Evolutionary conservation across 176 grass and related monocot genomes (phyloP).

Genomic region (Avena atlantica): DNA sequence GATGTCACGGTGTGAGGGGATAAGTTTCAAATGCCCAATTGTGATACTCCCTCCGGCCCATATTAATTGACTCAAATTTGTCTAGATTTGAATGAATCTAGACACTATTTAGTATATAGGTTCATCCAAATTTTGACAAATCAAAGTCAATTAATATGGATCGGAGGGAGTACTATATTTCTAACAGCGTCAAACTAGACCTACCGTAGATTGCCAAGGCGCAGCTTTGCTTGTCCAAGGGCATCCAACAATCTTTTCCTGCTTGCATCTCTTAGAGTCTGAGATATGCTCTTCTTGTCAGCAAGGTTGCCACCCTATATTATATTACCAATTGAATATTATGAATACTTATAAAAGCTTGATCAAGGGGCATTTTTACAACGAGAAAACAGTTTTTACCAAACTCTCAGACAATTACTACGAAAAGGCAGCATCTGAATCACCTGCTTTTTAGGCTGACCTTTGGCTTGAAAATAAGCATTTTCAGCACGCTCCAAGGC

Average conservation of each 20-base stretch:
- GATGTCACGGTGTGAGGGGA: neutral
- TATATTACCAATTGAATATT: constrained; percentile 33
- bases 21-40: constrained; percentile 7
- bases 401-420: neutral
- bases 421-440: constrained; percentile 20
- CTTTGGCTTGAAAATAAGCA: constrained; percentile 70
- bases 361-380: neutral
- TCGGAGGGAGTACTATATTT: neutral
- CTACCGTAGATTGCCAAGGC: constrained; percentile 64
- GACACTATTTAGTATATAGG: too few relatives aligned
- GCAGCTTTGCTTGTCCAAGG: constrained; percentile 64
- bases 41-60: neutral
- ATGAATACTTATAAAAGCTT: constrained; percentile 15
- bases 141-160: too few relatives aligned
- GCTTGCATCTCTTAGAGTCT: constrained; percentile 71
- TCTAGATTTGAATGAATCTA: too few relatives aligned
- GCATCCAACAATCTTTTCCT: constrained; percentile 59
- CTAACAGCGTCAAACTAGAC: constrained; percentile 34
- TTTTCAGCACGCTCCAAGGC: constrained; percentile 87
- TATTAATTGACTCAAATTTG: too few relatives aligned
- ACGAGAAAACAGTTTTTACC: neutral
- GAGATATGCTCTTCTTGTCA: constrained; percentile 85
- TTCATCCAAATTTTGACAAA: too few relatives aligned
- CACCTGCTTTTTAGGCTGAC: constrained; percentile 73
- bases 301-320: constrained; percentile 51